These are phyloP conservation scores for Stephania yunnanensis DNA, from an alignment of 164 flowering plant genomes.

Conservation along the genomic window DNA sequence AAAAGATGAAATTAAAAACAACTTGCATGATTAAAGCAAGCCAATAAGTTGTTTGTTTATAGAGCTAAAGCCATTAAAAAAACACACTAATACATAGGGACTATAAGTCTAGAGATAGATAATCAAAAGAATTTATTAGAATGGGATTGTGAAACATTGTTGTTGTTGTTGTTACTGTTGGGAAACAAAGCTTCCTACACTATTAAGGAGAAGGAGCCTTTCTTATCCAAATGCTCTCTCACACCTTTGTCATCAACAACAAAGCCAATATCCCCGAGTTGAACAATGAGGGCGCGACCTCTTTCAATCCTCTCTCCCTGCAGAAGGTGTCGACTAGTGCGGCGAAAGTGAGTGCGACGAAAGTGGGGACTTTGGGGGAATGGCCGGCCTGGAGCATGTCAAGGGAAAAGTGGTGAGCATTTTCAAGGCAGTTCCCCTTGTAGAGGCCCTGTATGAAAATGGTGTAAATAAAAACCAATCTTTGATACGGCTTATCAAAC, in stretches of 20 bases:
- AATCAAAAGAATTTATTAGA: too few relatives aligned
- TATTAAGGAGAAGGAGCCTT: slow-evolving; percentile 43
- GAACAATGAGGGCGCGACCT: slow-evolving; percentile 37
- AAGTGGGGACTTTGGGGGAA: slow-evolving; percentile 61
- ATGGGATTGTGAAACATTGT: too few relatives aligned
- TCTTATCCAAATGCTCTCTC: slow-evolving; percentile 68
- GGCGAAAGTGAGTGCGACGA: too few relatives aligned
- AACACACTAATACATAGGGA: too few relatives aligned
- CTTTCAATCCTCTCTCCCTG: slow-evolving; percentile 55
- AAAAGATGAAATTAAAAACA: too few relatives aligned
- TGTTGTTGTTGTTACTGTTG: slow-evolving; percentile 26
- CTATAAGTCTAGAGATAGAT: too few relatives aligned
- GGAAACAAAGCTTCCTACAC: slow-evolving; percentile 81
- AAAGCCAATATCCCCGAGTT: slow-evolving; percentile 53
- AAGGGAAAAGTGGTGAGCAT: slow-evolving; percentile 46
- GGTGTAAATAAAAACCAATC: too few relatives aligned
- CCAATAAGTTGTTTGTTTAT: too few relatives aligned
- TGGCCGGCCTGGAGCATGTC: slow-evolving; percentile 91
- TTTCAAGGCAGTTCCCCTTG: slow-evolving; percentile 46
- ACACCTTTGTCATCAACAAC: slow-evolving; percentile 62
- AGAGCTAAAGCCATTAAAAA: too few relatives aligned
- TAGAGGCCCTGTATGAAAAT: slow-evolving; percentile 65
- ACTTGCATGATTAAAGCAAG: too few relatives aligned
- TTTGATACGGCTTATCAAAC: too few relatives aligned
- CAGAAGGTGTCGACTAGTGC: slow-evolving; percentile 57